Evolutionary conservation across 805 yeast genomes (phyloP), one percentile per base, ranked within the genome.

Genomic region (Yarrowia osloensis): DNA sequence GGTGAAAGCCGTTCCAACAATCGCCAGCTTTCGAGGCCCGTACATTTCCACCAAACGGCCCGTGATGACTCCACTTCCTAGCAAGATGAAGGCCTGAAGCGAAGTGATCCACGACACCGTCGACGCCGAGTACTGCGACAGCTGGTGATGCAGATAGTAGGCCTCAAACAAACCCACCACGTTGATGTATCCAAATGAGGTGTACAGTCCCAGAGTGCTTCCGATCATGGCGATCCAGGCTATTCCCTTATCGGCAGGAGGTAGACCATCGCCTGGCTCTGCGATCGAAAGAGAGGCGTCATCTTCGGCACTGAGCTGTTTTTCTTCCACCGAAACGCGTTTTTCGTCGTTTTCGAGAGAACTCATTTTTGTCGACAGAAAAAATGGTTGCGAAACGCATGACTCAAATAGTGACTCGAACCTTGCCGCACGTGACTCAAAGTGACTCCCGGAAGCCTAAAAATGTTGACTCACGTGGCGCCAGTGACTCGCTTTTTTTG

Each of bases 91-190:
- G 9, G 73, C 74, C 65, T 76, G 77, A 26, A 76, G 67, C 4
- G 78, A 75, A 5, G 77, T 77, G 50, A 76, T 74, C 78, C 78
- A 76, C 2, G 78, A 71, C 29, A 76, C 74, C 4, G 75, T 69
- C 8, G 77, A 73, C 8, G 77, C 73, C 11, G 74, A 59, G n/a
- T 69, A 70, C 17, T 62, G 24, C 19, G 77, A 69, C 22, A 76
- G 70, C 37, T 74, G 71, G n/a, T 68, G 57, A 9, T 65, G 44
- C 57, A 68, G 66, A 62, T 75, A 75, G 65, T 74, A 75, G 2
- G 71, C 70, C 68, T 75, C 74, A 52, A 70, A 75, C 0, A 68
- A 72, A 19, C 77, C 77, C 63, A 73, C 74, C 11, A 72, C 63
- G 46, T 74, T 73, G 63, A 70, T 69, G 40, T 72, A 63, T 15